A percentile compares a stretch with the other conserved stretches of the same genome.
Evolutionary conservation across 1,139 yeast genomes (phyloP).

Genomic region (Hyphopichia pseudoburtonii): DNA sequence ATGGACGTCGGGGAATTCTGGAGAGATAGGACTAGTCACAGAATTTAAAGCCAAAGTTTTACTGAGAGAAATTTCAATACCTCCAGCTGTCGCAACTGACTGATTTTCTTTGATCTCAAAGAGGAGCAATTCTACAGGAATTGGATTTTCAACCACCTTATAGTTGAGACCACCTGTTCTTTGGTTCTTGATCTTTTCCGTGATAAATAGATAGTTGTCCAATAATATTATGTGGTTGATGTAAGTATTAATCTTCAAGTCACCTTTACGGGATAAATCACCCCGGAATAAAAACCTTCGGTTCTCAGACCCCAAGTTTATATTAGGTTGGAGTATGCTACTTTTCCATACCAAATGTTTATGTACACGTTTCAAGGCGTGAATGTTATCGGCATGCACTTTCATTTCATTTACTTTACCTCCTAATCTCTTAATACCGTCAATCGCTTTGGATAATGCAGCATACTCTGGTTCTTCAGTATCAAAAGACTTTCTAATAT

Average conservation of each 20-base stretch:
- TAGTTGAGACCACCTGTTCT: constrained; percentile 26
- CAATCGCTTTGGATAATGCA: constrained; percentile 55
- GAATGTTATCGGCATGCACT: constrained; percentile 53
- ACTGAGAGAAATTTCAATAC: constrained; percentile 18
- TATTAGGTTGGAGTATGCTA: constrained; percentile 37
- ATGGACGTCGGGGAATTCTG: constrained; percentile 10
- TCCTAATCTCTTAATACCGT: constrained; percentile 36
- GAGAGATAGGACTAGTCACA: constrained; percentile 13
- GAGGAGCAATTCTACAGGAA: constrained; percentile 58
- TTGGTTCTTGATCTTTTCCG: constrained; percentile 46
- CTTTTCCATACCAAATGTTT: constrained; percentile 52
- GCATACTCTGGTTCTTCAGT: constrained; percentile 57
- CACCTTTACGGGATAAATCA: constrained; percentile 61
- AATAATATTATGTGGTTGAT: constrained; percentile 58
- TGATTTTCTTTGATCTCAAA: constrained; percentile 47
- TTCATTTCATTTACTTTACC: constrained; percentile 50
- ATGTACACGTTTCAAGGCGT: constrained; percentile 47
- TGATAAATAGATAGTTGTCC: constrained; percentile 70
- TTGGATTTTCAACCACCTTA: constrained; percentile 56
- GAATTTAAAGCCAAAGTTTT: constrained; percentile 15
- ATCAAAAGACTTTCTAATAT: constrained; percentile 50
- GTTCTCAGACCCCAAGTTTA: constrained; percentile 55
- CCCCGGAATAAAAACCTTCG: constrained; percentile 64
- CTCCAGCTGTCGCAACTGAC: constrained; percentile 15
- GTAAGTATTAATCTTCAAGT: constrained; percentile 53